Base-by-base conservation (phyloP, 106 monocot species). In the Dactylorhiza incarnata region DNA sequence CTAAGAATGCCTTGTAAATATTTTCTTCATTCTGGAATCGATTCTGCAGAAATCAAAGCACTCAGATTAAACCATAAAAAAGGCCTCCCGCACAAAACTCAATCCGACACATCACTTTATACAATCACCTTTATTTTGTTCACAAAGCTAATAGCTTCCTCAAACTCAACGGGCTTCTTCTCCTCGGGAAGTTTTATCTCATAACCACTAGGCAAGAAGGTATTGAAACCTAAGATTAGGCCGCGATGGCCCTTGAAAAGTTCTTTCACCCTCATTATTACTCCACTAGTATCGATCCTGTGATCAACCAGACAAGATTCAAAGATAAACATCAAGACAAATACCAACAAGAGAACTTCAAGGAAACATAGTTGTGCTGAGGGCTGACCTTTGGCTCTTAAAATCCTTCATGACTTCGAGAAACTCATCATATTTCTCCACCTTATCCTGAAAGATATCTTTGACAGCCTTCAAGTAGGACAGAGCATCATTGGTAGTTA, bases 1-100 rank as follows among this genome's bases (percentile, higher is more conserved):
- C 91, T 76, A 99, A 84, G 78, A 99, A 99, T 23, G 91, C 81
- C 82, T 99, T 99, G 81, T 99, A 97, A 7, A 97, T 91, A 73
- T 89, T 82, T 9, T 97, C 97, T 61, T 97, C 89, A 55, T 84
- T 63, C 47, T 89, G 94, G 72, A 97, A 97, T 58, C 93, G 97
- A 77, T 87, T 93, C 97, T 97, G 86, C 80, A 85, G 44, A 20
- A 26, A 68, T 4, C 16, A 56, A 76, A 78, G 15, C 5, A 51
- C n/a, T 44, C n/a, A 12, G 12, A 71, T 20, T 47, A 72, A 72
- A 13, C 6, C 2, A 25, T 13, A 10, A 47, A 46, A 58, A 58
- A 53, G 47, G 17, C 5, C 62, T 62, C 63, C 7, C n/a, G 62
- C 56, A 49, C 15, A 59, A 1, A 66, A 53, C 26, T 68, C 68